These are phyloP conservation scores for Chimonanthus praecox DNA, from an alignment of 164 flowering plant species.

Conservation along the genomic window DNA sequence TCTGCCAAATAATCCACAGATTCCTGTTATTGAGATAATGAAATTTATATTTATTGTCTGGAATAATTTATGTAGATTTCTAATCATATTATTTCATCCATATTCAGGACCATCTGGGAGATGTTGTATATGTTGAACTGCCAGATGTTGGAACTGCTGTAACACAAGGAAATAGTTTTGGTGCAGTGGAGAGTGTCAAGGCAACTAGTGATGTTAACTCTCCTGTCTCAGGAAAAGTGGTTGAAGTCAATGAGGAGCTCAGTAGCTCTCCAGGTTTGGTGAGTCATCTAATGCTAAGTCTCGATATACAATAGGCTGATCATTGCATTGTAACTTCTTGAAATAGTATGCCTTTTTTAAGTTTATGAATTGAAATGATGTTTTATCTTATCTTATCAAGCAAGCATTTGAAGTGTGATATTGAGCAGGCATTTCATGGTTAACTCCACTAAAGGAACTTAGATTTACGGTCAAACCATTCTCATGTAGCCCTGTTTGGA, in stretches of 20 bases:
- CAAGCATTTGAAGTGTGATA: too few relatives aligned
- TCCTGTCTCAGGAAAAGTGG: slow-evolving; percentile 87
- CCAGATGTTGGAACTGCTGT: slow-evolving; percentile 81
- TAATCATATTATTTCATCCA: not conserved
- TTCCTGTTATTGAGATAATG: not conserved
- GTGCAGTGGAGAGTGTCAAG: slow-evolving; percentile 98
- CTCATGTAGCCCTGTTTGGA: too few relatives aligned
- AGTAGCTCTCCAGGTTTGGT: slow-evolving; percentile 74
- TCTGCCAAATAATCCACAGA: not conserved
- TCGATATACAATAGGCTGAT: not conserved
- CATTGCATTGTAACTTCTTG: too few relatives aligned
- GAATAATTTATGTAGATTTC: too few relatives aligned
- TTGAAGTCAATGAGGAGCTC: slow-evolving; percentile 74
- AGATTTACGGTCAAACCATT: too few relatives aligned
- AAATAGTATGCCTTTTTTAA: too few relatives aligned
- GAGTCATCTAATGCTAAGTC: slow-evolving; percentile 22
- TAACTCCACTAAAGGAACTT: too few relatives aligned
- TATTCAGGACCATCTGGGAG: slow-evolving; percentile 76
- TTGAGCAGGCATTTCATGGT: too few relatives aligned
- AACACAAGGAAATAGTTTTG: slow-evolving; percentile 61
- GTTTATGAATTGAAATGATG: too few relatives aligned
- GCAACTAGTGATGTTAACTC: slow-evolving; percentile 92
- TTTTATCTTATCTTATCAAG: too few relatives aligned
- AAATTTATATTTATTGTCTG: too few relatives aligned
- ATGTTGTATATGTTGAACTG: slow-evolving; percentile 91